Base-by-base conservation (phyloP, 2,329 filamentous ascomycete genomes). In the Aspergillus quadrilineatus region DNA sequence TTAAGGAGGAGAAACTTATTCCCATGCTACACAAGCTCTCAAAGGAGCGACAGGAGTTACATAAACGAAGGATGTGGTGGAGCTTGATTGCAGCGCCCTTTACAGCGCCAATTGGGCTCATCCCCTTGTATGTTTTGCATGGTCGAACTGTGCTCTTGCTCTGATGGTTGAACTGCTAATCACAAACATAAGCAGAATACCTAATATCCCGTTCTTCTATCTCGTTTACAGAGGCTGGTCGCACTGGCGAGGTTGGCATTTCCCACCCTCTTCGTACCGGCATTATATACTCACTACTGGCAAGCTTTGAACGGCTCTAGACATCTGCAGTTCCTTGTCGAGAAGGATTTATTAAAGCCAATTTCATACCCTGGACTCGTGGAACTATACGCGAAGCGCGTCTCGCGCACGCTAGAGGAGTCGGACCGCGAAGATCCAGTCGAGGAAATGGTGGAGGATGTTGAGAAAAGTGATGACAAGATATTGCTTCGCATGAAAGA, bases 151-250 rank as follows among this genome's bases (percentile, higher is more conserved):
- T 26, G 6, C 28, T 6, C 10, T 6, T 53, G 32, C 15, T 42
- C 30, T 17, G 22, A 22, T 22, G 22, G 22, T 22, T 22, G 6
- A 43, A 15, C n/a, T 41, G 30, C 41, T 37, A 34, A 37, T 47
- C 52, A 37, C 9, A n/a, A 15, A 15, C 14, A 22, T 30, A n/a
- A 30, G 10, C 50, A 95, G 90, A 60, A 82, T 97, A 61, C 92
- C 93, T 36, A 97, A 99, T 71, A 80, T 99, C 10, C 94, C 94
- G 15, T 97, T 97, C 80, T 97, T 97, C 79, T 99, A 97, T 73
- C 83, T 97, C 41, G 85, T 85, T 15, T 99, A 95, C 77, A 85
- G 94, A 62, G 78, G 91, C 28, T 97, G 89, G 88, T 95, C 90
- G 17, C 91, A 96, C 74, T 96, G 89, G 85, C 85, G 88, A 75